Conservation (phyloP, 2,329 filamentous ascomycete genomes). For the Colletotrichum plurivorum region DNA sequence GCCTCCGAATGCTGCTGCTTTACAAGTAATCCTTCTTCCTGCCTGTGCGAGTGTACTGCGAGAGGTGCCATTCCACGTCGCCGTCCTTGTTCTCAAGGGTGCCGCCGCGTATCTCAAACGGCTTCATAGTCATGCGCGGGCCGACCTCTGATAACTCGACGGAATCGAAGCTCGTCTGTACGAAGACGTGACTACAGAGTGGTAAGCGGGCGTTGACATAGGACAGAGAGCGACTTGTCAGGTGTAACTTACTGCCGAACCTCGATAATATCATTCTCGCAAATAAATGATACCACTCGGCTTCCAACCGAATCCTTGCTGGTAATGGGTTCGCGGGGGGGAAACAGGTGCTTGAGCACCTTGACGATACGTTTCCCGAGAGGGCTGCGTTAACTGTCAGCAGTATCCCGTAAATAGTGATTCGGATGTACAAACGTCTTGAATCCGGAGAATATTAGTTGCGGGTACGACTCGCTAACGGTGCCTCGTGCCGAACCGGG, state of each 20-base stretch:
- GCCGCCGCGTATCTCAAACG: constrained; percentile 92
- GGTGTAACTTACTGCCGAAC: constrained; percentile 68
- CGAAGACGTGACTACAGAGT: constrained; percentile 76
- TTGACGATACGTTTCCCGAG: constrained; percentile 89
- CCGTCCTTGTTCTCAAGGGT: constrained; percentile 95
- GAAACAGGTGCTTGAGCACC: constrained; percentile 94
- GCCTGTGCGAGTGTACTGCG: constrained; percentile 93
- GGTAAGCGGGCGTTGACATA: constrained; percentile 10
- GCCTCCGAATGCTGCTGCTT: constrained; percentile 44
- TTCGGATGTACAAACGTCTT: constrained; percentile 47
- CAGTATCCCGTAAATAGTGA: not conserved
- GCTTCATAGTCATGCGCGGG: constrained; percentile 83
- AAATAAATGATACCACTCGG: constrained; percentile 84
- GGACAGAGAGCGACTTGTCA: not conserved
- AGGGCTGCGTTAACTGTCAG: not conserved
- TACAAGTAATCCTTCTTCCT: constrained; percentile 96
- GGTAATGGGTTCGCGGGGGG: constrained; percentile 84
- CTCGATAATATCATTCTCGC: constrained; percentile 86
- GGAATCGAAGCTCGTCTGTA: constrained; percentile 90
- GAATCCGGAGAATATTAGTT: constrained; percentile 96
- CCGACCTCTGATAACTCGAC: constrained; percentile 87
- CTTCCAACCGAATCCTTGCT: constrained; percentile 84
- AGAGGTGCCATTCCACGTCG: constrained; percentile 96
- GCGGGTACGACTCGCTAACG: constrained; percentile 92
- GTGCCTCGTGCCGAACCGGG: constrained; percentile 89